These are phyloP conservation scores for Pseudopithomyces maydicus DNA, from an alignment of 2,329 filamentous ascomycete genomes.

Conservation along the genomic window DNA sequence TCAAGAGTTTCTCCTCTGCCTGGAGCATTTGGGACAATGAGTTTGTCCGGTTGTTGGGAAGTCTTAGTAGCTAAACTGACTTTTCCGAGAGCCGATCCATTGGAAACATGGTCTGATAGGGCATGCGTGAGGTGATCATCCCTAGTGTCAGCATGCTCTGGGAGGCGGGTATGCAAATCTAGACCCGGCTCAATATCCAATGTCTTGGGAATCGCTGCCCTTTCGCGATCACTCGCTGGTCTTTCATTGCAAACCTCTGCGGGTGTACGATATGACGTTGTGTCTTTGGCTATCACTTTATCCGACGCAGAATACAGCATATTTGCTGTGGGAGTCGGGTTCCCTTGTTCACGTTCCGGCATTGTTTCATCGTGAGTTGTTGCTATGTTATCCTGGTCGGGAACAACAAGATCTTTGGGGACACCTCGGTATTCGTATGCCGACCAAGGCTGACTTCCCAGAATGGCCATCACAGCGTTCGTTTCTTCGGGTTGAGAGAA, in stretches of 20 bases:
- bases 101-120: neutral
- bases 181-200: neutral
- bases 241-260: neutral
- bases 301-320: no score
- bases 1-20: no score
- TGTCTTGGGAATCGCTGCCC: neutral
- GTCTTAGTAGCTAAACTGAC: no score
- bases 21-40: no score
- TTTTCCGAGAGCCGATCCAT: neutral
- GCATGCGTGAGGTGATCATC: neutral
- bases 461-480: neutral
- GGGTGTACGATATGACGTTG: no score
- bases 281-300: no score
- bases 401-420: neutral
- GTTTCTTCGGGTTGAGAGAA: neutral
- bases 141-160: no score
- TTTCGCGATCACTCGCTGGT: neutral
- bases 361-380: neutral
- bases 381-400: neutral
- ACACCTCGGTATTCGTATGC: neutral
- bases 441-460: neutral
- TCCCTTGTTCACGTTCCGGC: neutral
- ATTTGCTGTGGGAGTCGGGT: no score
- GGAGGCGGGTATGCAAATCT: neutral
- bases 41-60: no score